Percentiles rank a stretch among this genome's conserved stretches.
These are phyloP conservation scores for Melaleuca alternifolia DNA, from an alignment of 345 rosid species.

Conservation along the genomic window DNA sequence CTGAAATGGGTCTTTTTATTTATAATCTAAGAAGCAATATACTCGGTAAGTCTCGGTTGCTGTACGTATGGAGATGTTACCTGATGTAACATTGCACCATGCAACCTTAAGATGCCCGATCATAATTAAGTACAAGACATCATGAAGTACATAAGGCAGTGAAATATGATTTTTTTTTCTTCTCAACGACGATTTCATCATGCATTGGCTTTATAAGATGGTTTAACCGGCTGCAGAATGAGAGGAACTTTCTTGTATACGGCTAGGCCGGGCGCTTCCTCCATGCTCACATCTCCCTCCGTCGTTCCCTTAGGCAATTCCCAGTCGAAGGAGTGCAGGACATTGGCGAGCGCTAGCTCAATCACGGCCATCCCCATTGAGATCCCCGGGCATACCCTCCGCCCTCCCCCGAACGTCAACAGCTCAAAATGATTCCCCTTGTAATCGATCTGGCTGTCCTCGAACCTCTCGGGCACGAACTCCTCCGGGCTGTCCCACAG, in stretches of 20 bases:
- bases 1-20: no score
- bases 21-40: neutral
- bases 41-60: no score
- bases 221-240: slow-evolving; percentile 8
- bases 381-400: slow-evolving; percentile 26
- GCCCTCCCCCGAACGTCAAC: slow-evolving; percentile 29
- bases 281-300: slow-evolving; percentile 20
- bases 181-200: neutral
- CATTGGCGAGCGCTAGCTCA: slow-evolving; percentile 30
- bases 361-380: slow-evolving; percentile 14
- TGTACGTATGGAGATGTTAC: neutral
- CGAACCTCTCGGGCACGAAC: slow-evolving; percentile 37
- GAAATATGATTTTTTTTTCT: neutral
- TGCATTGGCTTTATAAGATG: neutral
- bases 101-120: neutral
- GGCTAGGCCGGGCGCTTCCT: slow-evolving; percentile 22
- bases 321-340: slow-evolving; percentile 34
- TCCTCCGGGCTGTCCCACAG: slow-evolving; percentile 34
- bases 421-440: slow-evolving; percentile 30
- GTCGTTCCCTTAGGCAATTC: slow-evolving; percentile 17
- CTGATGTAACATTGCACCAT: neutral
- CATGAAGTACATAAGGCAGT: no score
- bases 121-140: neutral
- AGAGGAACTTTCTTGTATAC: slow-evolving; percentile 18
- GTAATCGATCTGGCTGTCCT: slow-evolving; percentile 14